Evolutionary conservation across 768 basidiomycete genomes (phyloP).

Genomic region (Boletus reticulatus): DNA sequence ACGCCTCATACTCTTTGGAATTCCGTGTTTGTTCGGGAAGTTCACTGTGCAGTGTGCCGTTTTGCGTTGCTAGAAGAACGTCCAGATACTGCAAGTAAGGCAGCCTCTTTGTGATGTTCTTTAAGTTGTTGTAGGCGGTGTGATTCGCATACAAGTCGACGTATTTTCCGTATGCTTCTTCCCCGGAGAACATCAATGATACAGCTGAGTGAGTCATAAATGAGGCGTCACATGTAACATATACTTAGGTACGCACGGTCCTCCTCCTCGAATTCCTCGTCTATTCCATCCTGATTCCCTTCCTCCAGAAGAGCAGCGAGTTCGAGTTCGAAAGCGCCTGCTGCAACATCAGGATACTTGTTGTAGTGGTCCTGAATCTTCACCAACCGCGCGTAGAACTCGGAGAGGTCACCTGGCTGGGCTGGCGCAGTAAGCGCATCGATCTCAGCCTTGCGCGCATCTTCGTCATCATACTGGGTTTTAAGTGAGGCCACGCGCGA

Average conservation of each 20-base stretch:
- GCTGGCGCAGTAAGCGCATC: constrained; percentile 56
- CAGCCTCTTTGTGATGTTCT: constrained; percentile 76
- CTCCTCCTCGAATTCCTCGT: constrained; percentile 75
- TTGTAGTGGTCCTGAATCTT: constrained; percentile 96
- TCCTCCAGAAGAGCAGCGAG: constrained; percentile 80
- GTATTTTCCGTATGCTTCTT: constrained; percentile 93
- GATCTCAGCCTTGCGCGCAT: constrained; percentile 66
- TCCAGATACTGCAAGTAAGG: constrained; percentile 95
- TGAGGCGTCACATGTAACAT: constrained; percentile 2
- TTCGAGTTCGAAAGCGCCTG: constrained; percentile 81
- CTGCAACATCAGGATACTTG: constrained; percentile 89
- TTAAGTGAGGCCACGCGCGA: constrained; percentile 64
- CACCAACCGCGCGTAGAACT: constrained; percentile 94
- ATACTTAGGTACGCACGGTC: constrained; percentile 62
- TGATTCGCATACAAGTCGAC: constrained; percentile 91
- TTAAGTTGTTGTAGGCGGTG: constrained; percentile 85
- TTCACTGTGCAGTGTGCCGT: constrained; percentile 61
- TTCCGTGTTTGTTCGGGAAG: constrained; percentile 64
- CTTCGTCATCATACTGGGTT: constrained; percentile 75
- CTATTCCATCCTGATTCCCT: constrained; percentile 60
- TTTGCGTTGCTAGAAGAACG: constrained; percentile 65
- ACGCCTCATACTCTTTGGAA: constrained; percentile 80
- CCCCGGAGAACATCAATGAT: constrained; percentile 89
- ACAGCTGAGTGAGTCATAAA: constrained; percentile 48
- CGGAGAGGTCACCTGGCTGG: constrained; percentile 73